These are phyloP conservation scores for Selaginella tamariscina DNA, from an alignment of 75 land plant genomes.

Conservation along the genomic window DNA sequence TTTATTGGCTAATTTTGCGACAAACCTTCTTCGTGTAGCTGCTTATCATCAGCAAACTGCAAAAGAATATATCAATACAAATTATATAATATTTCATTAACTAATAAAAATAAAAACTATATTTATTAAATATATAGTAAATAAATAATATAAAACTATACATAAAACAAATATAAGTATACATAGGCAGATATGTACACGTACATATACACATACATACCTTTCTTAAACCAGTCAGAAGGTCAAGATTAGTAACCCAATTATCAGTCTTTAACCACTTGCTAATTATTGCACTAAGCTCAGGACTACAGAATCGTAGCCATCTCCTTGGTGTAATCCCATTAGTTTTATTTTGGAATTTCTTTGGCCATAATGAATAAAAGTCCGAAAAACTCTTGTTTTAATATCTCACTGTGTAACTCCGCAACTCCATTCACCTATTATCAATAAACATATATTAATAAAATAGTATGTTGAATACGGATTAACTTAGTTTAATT, in stretches of 20 bases:
- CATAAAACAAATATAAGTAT: background rate
- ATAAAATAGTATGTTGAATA: no score
- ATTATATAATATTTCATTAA: background rate
- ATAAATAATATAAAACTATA: background rate
- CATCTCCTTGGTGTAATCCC: slow-evolving; percentile 27
- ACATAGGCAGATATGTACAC: no score
- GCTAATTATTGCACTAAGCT: slow-evolving; percentile 15
- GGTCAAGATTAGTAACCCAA: slow-evolving; percentile 24
- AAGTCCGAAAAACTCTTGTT: slow-evolving; percentile 74
- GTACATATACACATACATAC: slow-evolving; percentile 2
- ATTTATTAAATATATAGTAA: background rate
- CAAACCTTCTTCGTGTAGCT: slow-evolving; percentile 64
- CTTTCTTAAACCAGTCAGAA: slow-evolving; percentile 15
- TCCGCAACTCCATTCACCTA: slow-evolving; percentile 98
- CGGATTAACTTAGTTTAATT: no score
- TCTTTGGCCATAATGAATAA: slow-evolving; percentile 28
- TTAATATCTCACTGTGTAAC: slow-evolving; percentile 76
- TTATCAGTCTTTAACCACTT: slow-evolving; percentile 22
- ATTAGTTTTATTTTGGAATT: slow-evolving; percentile 28
- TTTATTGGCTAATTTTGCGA: slow-evolving; percentile 80
- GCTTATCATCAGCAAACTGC: slow-evolving; percentile 68
- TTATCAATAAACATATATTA: background rate
- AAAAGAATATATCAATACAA: background rate
- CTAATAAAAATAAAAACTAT: background rate
- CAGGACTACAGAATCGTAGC: slow-evolving; percentile 17